A percentile compares a stretch with the other conserved stretches of the same genome.
phyloP scores from a whole-genome alignment of 805 yeast genomes.

The Candida multigemmis region DNA sequence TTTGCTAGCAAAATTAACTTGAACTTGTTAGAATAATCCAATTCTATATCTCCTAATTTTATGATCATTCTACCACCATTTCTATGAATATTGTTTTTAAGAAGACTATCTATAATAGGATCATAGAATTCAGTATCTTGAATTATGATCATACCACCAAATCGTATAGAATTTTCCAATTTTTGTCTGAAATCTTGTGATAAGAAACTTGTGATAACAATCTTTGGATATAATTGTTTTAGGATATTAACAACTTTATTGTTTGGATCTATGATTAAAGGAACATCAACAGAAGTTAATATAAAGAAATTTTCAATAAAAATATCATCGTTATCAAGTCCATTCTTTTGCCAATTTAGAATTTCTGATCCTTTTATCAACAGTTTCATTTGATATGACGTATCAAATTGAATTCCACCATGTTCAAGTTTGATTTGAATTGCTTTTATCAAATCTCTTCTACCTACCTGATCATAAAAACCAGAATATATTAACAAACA shows the following conservation, averaged over 20 bases:
- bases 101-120: constrained; percentile 57
- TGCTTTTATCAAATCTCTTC: constrained; percentile 22
- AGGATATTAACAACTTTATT: constrained; percentile 37
- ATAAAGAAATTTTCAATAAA: constrained; percentile 57
- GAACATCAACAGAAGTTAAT: constrained; percentile 30
- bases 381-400: background rate
- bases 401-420: constrained; percentile 23
- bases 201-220: constrained; percentile 59
- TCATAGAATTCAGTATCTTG: constrained; percentile 77
- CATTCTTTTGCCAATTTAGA: constrained; percentile 42
- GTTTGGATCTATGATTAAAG: constrained; percentile 70
- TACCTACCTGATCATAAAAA: constrained; percentile 36
- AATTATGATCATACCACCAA: constrained; percentile 69
- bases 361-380: constrained; percentile 13
- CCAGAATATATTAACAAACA: constrained; percentile 59
- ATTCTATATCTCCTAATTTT: constrained; percentile 47
- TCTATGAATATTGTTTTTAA: constrained; percentile 49
- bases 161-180: constrained; percentile 71
- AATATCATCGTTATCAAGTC: constrained; percentile 50
- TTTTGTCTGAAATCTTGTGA: constrained; percentile 59
- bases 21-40: constrained; percentile 64
- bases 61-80: constrained; percentile 67
- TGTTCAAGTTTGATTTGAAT: constrained; percentile 29
- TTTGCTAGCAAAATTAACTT: constrained; percentile 50
- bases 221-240: constrained; percentile 12